Evolutionary conservation across 1,284 basidiomycete genomes (phyloP), one percentile per base, ranked within the genome.

Genomic region (Microbotryum scabiosae): DNA sequence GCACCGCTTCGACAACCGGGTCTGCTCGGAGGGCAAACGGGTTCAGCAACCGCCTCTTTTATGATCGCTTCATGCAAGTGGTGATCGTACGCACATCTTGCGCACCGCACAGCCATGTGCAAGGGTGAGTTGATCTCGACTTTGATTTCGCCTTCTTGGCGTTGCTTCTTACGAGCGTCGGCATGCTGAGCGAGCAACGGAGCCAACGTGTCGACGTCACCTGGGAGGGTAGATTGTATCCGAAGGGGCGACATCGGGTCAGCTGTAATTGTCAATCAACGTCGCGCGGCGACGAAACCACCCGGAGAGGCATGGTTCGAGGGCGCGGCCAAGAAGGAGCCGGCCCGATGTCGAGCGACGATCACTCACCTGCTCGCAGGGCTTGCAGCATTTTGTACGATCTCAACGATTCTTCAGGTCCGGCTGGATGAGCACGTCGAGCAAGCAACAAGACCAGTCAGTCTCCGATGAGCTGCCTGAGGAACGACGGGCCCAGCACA

Each of bases 1-100:
- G 63, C 44, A 72, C 70, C 28, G 71, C 50, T 48, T 71, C 63
- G 57, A 70, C 64, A 2, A 67, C 68, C 30, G 74, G 73, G 51
- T 70, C 56, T 63, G 73, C 57, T 21, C 49, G 5, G 16, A 18
- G 25, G 12, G 57, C 28, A n/a, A 57, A 44, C 8, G 5, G 14
- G 20, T 16, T 36, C 44, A 54, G 25, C 14, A 54, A 45, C 32
- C 36, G 36, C 36, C 10, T 41, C 4, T 18, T 41, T 1, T 16
- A 41, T 6, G 36, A 18, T 18, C 12, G 26, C 23, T n/a, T n/a
- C 23, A 21, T 16, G 28, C 21, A 16, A 54, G 36, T 7, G 26
- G 10, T 30, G 9, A 12, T 25, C 5, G 45, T 14, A 56, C 59
- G 41, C 26, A 66, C 69, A 51, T 59, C 68, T 70, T 10, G 69